These are phyloP conservation scores for Cyclotella cryptica DNA, from an alignment of 108 stramenopile species.

Conservation along the genomic window DNA sequence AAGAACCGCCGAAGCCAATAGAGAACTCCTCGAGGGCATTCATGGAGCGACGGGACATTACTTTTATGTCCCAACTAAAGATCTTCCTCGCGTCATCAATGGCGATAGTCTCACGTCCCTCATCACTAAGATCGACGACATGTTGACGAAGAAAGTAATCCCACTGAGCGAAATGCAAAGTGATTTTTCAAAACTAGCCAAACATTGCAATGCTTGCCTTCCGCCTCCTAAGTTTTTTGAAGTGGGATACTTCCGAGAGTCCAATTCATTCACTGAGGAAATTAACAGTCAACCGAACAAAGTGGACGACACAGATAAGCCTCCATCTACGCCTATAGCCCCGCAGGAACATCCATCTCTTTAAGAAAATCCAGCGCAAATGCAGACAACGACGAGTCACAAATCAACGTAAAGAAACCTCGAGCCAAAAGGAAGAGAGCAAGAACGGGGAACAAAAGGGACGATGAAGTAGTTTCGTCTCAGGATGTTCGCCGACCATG, in stretches of 20 bases:
- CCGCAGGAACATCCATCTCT: no score
- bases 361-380: no score
- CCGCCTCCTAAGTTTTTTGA: conserved; percentile 11
- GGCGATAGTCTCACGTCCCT: not conserved
- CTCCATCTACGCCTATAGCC: no score
- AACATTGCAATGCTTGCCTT: conserved; percentile 5
- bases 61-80: conserved; percentile 14
- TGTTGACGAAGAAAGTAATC: not conserved
- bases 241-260: conserved; percentile 14
- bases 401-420: not conserved
- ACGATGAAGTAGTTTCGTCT: no score
- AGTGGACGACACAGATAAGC: no score
- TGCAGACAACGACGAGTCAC: not conserved
- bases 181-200: conserved; percentile 7
- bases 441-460: no score
- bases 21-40: not conserved
- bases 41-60: not conserved
- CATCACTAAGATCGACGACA: not conserved
- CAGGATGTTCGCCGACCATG: no score
- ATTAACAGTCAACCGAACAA: no score
- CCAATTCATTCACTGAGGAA: not conserved
- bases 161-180: conserved; percentile 15
- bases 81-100: conserved; percentile 5
- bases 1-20: conserved; percentile 1
- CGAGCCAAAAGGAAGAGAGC: not conserved